Conservation (phyloP, 768 basidiomycete species). For the Postia placenta region DNA sequence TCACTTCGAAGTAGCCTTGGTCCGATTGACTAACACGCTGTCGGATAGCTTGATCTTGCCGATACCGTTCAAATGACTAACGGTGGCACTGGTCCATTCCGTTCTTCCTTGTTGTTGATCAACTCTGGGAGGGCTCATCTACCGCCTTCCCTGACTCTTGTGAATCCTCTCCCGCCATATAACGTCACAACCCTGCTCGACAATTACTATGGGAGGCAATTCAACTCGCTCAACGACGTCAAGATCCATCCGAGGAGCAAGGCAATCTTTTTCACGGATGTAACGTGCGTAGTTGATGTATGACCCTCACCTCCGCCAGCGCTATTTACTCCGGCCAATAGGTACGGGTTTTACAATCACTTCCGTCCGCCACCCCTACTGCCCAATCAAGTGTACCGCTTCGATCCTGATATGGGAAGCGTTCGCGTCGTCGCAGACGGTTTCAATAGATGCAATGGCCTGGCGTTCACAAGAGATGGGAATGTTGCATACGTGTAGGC, state of each 20-base stretch:
- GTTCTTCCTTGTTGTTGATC: slow-evolving; percentile 50
- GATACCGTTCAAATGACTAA: slow-evolving; percentile 65
- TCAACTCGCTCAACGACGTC: slow-evolving; percentile 77
- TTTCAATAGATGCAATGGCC: slow-evolving; percentile 69
- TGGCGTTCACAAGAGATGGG: slow-evolving; percentile 66
- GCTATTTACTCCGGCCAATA: slow-evolving; percentile 21
- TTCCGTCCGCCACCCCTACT: slow-evolving; percentile 64
- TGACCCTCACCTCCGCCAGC: too few species aligned
- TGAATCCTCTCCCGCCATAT: slow-evolving; percentile 58
- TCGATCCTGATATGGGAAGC: slow-evolving; percentile 57
- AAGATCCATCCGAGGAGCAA: slow-evolving; percentile 64
- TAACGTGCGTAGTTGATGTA: slow-evolving; percentile 36
- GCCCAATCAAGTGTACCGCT: slow-evolving; percentile 74
- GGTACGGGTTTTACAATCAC: slow-evolving; percentile 57
- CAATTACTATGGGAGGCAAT: slow-evolving; percentile 76
- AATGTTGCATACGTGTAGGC: slow-evolving; percentile 57
- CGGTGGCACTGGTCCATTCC: slow-evolving; percentile 59
- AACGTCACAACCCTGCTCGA: slow-evolving; percentile 67
- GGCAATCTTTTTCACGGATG: slow-evolving; percentile 72
- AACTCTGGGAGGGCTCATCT: slow-evolving; percentile 60
- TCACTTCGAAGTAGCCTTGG: too few species aligned
- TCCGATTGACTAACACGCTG: background rate
- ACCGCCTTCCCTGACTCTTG: slow-evolving; percentile 57
- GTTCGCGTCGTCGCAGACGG: slow-evolving; percentile 72
- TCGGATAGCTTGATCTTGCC: slow-evolving; percentile 46